Evolutionary conservation across 257 asterid species (phyloP).

Genomic region (Coffea eugenioides): DNA sequence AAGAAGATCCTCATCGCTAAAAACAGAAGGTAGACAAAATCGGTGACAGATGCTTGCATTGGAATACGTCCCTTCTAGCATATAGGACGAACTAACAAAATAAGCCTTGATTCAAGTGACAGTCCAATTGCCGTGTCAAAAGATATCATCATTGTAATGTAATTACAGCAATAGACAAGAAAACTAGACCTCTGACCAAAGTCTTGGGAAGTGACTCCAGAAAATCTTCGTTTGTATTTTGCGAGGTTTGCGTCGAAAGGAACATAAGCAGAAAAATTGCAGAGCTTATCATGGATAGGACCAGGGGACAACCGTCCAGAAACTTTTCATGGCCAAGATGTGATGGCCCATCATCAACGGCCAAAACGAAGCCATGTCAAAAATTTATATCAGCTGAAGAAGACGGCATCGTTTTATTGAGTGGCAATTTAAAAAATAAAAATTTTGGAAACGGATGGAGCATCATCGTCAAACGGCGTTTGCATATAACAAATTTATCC

Average conservation of each 20-base stretch:
- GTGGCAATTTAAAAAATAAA: too few relatives aligned
- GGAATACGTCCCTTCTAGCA: too few relatives aligned
- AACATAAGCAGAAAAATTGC: constrained; percentile 9
- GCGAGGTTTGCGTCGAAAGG: background rate
- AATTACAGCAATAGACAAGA: background rate
- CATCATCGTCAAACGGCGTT: too few relatives aligned
- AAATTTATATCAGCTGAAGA: too few relatives aligned
- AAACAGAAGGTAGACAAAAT: constrained; percentile 7
- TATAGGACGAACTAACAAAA: too few relatives aligned
- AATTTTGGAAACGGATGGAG: too few relatives aligned
- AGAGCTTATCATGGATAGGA: constrained; percentile 5
- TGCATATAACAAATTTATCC: too few relatives aligned
- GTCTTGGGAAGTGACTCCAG: background rate
- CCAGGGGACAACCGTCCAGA: too few relatives aligned
- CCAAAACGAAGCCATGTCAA: too few relatives aligned
- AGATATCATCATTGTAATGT: constrained; percentile 7
- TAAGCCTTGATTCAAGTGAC: background rate
- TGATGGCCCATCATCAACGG: too few relatives aligned
- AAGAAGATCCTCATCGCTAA: background rate
- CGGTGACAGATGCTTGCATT: background rate
- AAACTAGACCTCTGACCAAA: background rate
- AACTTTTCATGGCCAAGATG: too few relatives aligned
- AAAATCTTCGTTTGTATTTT: constrained; percentile 7
- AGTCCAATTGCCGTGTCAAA: constrained; percentile 3
- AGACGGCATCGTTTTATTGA: too few relatives aligned